Conservation (phyloP, 169 alveolate genomes). For the Perkinsus marinus region DNA sequence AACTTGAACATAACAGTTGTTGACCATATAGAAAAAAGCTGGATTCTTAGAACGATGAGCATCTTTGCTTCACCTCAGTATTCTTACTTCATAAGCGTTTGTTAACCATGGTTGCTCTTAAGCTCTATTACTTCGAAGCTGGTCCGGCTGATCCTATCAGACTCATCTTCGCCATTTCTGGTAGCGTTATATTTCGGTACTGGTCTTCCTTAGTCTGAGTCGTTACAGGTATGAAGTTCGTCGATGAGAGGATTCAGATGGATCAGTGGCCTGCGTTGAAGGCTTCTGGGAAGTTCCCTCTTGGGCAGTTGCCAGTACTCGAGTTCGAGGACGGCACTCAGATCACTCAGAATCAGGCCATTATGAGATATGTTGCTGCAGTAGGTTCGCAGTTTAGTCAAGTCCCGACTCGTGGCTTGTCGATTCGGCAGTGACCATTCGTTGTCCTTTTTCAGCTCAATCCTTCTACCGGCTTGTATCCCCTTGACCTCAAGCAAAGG, state of each 20-base stretch:
- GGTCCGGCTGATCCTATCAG: background rate
- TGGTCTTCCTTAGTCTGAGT: no score
- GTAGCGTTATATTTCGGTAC: background rate
- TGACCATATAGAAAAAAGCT: no score
- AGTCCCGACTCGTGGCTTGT: background rate
- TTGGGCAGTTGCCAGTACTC: background rate
- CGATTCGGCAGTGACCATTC: background rate
- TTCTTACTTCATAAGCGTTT: no score
- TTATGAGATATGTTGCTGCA: background rate
- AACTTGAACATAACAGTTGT: no score
- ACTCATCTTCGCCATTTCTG: background rate
- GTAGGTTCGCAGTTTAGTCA: background rate
- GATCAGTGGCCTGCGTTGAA: background rate
- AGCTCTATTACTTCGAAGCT: background rate
- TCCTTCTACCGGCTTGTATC: background rate
- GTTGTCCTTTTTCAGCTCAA: background rate
- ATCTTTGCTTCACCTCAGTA: no score
- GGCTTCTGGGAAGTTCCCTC: background rate
- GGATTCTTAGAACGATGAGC: no score
- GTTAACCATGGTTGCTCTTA: background rate
- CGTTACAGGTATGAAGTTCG: background rate
- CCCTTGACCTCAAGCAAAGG: background rate
- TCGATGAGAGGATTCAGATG: background rate
- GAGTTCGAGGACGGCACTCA: background rate
- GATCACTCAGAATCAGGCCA: background rate